These are phyloP conservation scores for Straminergon stramineum DNA, from an alignment of 225 moss, liverwort and hornwort genomes.

Conservation along the genomic window DNA sequence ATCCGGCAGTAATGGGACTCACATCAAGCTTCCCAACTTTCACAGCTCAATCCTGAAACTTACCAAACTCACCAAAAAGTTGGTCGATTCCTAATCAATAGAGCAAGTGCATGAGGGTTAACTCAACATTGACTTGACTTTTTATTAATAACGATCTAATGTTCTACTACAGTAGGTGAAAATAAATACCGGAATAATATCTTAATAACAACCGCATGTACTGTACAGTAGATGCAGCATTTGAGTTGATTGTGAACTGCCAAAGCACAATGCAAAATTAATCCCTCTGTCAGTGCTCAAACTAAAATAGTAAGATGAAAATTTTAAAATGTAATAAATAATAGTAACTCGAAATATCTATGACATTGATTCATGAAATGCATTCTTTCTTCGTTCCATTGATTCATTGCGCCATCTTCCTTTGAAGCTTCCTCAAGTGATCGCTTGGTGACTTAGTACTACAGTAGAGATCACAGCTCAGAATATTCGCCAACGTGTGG, in stretches of 20 bases:
- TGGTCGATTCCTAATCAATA: not conserved
- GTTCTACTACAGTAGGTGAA: not conserved
- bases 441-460: not conserved
- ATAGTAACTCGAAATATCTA: not conserved
- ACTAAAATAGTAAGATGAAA: not conserved
- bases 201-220: not conserved
- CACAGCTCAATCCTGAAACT: not conserved
- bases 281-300: not conserved
- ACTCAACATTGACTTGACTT: not conserved
- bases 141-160: not conserved
- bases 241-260: not conserved
- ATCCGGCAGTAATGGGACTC: not conserved
- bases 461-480: not conserved
- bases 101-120: not conserved
- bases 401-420: not conserved
- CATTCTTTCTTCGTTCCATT: not conserved
- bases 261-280: not conserved
- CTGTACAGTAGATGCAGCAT: not conserved
- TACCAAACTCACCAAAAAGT: not conserved
- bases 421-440: not conserved
- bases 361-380: not conserved
- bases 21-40: not conserved
- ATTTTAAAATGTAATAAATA: not conserved
- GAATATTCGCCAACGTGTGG: not conserved
- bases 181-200: not conserved